Evolutionary conservation across 1,139 yeast species (phyloP).

Genomic region (Fermentozyma sake): DNA sequence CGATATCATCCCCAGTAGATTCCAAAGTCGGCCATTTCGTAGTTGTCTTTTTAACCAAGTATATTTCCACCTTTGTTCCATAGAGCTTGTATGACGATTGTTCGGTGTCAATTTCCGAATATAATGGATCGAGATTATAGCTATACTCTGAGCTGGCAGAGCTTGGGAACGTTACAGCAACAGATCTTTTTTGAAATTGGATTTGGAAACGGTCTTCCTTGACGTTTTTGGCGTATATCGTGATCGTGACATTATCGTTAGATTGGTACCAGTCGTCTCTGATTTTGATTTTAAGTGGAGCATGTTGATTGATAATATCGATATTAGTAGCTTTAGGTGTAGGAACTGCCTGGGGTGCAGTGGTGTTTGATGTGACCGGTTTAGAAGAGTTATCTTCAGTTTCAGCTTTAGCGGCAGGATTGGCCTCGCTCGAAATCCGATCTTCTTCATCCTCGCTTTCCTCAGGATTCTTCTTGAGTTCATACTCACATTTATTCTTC

Average conservation of each 20-base stretch:
- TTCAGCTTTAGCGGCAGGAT: too few relatives aligned
- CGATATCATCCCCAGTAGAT: too few relatives aligned
- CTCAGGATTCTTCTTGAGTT: conserved; percentile 20
- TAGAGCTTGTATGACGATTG: conserved; percentile 49
- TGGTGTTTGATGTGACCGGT: not conserved
- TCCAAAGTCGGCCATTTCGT: conserved; percentile 47
- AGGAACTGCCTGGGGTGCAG: conserved; percentile 4
- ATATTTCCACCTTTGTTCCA: conserved; percentile 72
- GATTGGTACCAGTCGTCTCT: conserved; percentile 83
- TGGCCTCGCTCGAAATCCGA: too few relatives aligned
- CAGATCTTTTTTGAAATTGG: conserved; percentile 27
- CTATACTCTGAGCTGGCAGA: conserved; percentile 43
- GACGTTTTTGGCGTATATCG: conserved; percentile 67
- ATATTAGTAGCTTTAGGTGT: conserved; percentile 22
- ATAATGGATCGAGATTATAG: conserved; percentile 49
- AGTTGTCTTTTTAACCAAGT: conserved; percentile 32
- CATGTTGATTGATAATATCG: conserved; percentile 33
- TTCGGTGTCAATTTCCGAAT: conserved; percentile 44
- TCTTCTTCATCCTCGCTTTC: conserved; percentile 7
- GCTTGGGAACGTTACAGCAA: conserved; percentile 44
- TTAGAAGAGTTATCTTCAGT: conserved; percentile 1
- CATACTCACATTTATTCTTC: conserved; percentile 43
- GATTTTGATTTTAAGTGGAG: conserved; percentile 42
- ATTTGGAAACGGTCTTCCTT: conserved; percentile 42
- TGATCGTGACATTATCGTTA: conserved; percentile 50